These are phyloP conservation scores for Silene uniflora DNA, from an alignment of 148 eudicot genomes.

Conservation along the genomic window DNA sequence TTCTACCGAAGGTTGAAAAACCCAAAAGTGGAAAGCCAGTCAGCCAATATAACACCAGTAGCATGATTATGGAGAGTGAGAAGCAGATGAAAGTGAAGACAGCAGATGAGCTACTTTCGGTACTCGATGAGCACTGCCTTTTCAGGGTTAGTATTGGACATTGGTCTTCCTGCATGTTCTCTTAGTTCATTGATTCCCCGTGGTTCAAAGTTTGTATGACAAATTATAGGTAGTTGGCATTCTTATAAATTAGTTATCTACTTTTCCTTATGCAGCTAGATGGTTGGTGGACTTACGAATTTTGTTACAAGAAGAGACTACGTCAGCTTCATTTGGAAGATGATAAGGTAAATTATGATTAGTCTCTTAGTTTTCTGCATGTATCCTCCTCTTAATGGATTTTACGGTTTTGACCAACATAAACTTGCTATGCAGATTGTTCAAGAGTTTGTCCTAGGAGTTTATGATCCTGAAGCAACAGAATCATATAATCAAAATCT, in stretches of 20 bases:
- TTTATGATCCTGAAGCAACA: conserved; percentile 79
- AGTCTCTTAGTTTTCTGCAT: conserved; percentile 2
- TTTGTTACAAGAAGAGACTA: conserved; percentile 63
- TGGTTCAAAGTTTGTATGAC: not conserved
- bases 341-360: conserved; percentile 51
- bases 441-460: conserved; percentile 84
- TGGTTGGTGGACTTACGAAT: conserved; percentile 96
- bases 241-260: conserved; percentile 2
- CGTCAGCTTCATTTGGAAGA: conserved; percentile 89
- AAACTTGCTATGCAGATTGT: conserved; percentile 43
- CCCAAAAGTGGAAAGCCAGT: conserved; percentile 58
- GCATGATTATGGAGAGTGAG: conserved; percentile 80
- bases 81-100: conserved; percentile 71
- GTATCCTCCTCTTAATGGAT: not conserved
- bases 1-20: conserved; percentile 75
- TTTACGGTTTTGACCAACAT: not conserved
- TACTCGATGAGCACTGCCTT: conserved; percentile 66
- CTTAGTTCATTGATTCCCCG: not conserved
- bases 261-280: conserved; percentile 67
- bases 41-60: conserved; percentile 67
- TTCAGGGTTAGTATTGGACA: conserved; percentile 48
- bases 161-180: not conserved
- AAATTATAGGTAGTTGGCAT: not conserved
- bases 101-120: conserved; percentile 89
- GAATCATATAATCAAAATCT: conserved; percentile 67